phyloP scores from a whole-genome alignment of 208 protist species.

The Trypanosoma melophagium region DNA sequence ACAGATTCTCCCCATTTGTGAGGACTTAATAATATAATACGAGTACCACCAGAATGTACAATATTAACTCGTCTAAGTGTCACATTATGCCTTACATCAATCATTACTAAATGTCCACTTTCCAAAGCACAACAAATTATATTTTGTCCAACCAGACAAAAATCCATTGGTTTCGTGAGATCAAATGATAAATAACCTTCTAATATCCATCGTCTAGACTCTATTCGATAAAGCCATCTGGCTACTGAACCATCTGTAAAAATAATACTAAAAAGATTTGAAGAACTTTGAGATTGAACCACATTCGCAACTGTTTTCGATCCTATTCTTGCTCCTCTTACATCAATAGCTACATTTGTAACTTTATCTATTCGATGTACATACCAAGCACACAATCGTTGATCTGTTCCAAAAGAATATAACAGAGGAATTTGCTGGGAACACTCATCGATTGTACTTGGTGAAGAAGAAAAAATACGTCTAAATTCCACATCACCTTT shows the following conservation, averaged over 20 bases:
- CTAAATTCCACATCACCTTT: conserved; percentile 69
- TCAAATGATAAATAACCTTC: conserved; percentile 46
- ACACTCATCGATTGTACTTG: conserved; percentile 13
- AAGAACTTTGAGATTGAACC: conserved; percentile 49
- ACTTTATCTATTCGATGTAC: conserved; percentile 42
- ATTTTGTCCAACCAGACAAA: conserved; percentile 40
- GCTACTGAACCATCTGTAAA: conserved; percentile 76
- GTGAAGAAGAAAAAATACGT: conserved; percentile 66
- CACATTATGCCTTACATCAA: conserved; percentile 56
- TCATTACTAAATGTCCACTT: conserved; percentile 62
- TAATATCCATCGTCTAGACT: conserved; percentile 53
- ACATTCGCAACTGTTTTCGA: conserved; percentile 63
- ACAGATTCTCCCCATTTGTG: conserved; percentile 64
- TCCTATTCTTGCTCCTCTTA: conserved; percentile 66
- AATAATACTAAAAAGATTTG: conserved; percentile 65
- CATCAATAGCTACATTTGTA: conserved; percentile 53
- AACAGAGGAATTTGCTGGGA: conserved; percentile 47
- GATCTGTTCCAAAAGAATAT: conserved; percentile 77
- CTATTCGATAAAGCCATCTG: conserved; percentile 60
- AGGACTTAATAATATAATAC: conserved; percentile 63
- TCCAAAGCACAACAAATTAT: conserved; percentile 68
- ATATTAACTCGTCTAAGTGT: conserved; percentile 67
- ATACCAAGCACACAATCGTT: conserved; percentile 78
- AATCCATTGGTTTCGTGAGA: conserved; percentile 40
- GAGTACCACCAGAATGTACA: conserved; percentile 70